These are phyloP conservation scores for Ormosia semicastrata DNA, from an alignment of 306 rosid genomes.

Conservation along the genomic window DNA sequence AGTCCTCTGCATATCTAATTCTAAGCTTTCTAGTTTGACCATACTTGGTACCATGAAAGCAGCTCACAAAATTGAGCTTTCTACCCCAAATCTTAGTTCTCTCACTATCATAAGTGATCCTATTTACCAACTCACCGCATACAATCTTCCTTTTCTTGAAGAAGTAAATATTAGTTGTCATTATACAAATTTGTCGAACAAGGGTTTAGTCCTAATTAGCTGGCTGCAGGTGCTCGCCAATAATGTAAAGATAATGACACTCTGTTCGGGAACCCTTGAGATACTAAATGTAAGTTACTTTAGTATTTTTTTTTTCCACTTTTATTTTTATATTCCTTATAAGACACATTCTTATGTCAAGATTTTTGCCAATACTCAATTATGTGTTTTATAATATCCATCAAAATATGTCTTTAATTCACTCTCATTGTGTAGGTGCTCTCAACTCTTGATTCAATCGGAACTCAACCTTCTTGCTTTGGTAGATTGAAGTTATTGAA, in stretches of 20 bases:
- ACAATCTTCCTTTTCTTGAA: conserved; percentile 17
- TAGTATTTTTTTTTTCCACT: background rate
- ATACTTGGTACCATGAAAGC: conserved; percentile 6
- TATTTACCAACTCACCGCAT: background rate
- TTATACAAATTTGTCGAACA: background rate
- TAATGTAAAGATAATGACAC: conserved; percentile 26
- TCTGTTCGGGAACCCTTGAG: conserved; percentile 25
- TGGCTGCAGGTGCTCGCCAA: conserved; percentile 13
- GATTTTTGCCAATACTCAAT: background rate
- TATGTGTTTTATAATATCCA: background rate
- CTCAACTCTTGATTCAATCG: background rate
- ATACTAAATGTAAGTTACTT: conserved; percentile 27
- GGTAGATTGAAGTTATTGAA: conserved; percentile 20
- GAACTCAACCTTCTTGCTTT: conserved; percentile 20
- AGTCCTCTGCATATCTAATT: conserved; percentile 18
- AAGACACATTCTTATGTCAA: background rate
- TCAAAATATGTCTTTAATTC: background rate
- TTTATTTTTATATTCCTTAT: background rate
- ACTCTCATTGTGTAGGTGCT: conserved; percentile 14
- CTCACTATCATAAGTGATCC: background rate
- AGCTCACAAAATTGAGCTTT: background rate
- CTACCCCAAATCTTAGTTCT: conserved; percentile 27
- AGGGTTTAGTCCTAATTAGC: background rate
- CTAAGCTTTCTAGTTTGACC: conserved; percentile 16
- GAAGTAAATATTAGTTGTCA: conserved; percentile 16